These are phyloP conservation scores for Pythium myriotylum DNA, from an alignment of 352 stramenopile genomes.

Conservation along the genomic window DNA sequence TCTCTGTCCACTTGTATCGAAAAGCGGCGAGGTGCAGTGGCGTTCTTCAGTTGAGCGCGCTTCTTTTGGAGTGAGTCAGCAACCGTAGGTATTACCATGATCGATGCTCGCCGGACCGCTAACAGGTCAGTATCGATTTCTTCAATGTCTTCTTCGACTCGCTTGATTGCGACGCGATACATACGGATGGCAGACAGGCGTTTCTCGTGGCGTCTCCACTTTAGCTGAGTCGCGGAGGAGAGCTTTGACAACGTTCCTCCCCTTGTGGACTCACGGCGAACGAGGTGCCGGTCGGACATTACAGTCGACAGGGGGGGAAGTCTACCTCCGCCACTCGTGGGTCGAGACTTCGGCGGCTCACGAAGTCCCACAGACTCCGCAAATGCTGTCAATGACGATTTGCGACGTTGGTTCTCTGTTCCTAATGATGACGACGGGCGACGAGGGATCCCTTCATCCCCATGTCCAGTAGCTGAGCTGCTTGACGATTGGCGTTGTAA, in stretches of 20 bases:
- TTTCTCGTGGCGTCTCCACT: conserved; percentile 27
- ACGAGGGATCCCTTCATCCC: background rate
- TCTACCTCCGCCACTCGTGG: background rate
- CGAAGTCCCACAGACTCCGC: conserved; percentile 10
- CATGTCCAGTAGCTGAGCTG: conserved; percentile 6
- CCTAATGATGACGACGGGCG: background rate
- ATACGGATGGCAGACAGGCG: conserved; percentile 28
- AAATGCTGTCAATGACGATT: conserved; percentile 24
- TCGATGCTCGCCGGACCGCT: conserved; percentile 9
- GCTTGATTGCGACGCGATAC: conserved; percentile 14
- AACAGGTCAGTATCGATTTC: no score
- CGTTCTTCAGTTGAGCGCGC: background rate
- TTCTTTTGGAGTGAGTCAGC: background rate
- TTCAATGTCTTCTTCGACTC: conserved; percentile 11
- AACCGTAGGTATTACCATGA: background rate
- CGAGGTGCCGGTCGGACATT: conserved; percentile 10
- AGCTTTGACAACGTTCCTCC: conserved; percentile 7
- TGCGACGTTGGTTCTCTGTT: conserved; percentile 11
- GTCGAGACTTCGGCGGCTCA: conserved; percentile 10
- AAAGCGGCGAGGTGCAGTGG: conserved; percentile 4
- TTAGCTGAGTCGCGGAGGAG: conserved; percentile 16
- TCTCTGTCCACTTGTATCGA: conserved; percentile 18
- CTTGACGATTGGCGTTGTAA: conserved; percentile 11
- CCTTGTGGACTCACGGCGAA: background rate
- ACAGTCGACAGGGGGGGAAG: conserved; percentile 5